Evolutionary conservation across 2,329 filamentous ascomycete species (phyloP).

Genomic region (Arthroderma sp.): DNA sequence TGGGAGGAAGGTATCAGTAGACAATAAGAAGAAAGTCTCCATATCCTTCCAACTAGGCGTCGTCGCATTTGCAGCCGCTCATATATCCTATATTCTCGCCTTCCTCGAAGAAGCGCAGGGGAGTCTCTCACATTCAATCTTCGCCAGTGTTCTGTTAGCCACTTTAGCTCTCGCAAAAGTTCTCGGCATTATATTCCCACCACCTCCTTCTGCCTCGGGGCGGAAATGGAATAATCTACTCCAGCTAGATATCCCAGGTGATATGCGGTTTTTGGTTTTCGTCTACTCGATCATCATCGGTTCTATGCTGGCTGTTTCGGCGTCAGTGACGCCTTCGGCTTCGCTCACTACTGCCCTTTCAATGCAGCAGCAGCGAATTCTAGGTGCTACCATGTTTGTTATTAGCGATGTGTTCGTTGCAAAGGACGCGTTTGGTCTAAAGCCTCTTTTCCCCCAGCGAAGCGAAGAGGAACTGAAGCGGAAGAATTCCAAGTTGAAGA

Average conservation of each 20-base stretch:
- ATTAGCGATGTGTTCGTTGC: conserved; percentile 21
- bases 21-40: conserved; percentile 9
- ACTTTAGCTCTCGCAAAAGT: conserved; percentile 14
- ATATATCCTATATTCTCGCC: conserved; percentile 18
- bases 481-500: conserved; percentile 9
- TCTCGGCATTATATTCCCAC: conserved; percentile 18
- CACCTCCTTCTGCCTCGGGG: not conserved
- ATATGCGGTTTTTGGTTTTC: conserved; percentile 17
- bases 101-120: conserved; percentile 12
- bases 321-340: conserved; percentile 10
- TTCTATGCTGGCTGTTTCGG: conserved; percentile 17
- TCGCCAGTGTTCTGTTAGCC: conserved; percentile 11
- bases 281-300: conserved; percentile 18
- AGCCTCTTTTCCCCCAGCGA: not conserved
- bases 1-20: not conserved
- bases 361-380: conserved; percentile 13
- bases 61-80: conserved; percentile 18
- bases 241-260: conserved; percentile 12
- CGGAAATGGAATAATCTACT: conserved; percentile 13
- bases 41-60: conserved; percentile 18
- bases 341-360: not conserved
- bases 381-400: conserved; percentile 21
- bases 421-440: conserved; percentile 17
- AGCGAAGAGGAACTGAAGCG: conserved; percentile 4
- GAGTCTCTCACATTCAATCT: conserved; percentile 8